A percentile compares a stretch with the other conserved stretches of the same genome.
Conservation (phyloP, 352 stramenopile species). For the Globisporangium cylindrosporum region DNA sequence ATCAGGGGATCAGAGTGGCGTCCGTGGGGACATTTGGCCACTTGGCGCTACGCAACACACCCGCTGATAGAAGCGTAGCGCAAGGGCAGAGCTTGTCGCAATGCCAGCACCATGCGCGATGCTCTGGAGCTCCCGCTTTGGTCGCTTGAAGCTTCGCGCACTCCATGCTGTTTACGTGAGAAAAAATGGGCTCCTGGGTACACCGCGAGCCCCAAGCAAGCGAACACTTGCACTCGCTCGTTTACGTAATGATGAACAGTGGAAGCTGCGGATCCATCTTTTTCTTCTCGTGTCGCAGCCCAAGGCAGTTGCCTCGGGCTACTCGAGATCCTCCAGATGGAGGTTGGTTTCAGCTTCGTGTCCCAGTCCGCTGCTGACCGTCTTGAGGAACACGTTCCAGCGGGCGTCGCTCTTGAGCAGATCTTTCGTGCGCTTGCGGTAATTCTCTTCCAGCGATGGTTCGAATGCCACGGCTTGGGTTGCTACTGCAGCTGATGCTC, state of each 20-base stretch:
- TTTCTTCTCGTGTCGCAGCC: slow-evolving; percentile 3
- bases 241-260: neutral
- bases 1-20: slow-evolving; percentile 1
- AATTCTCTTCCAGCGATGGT: neutral
- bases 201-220: neutral
- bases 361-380: slow-evolving; percentile 11
- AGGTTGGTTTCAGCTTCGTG: slow-evolving; percentile 8
- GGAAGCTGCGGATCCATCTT: neutral
- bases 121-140: neutral
- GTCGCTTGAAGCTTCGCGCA: neutral
- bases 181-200: neutral
- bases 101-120: neutral
- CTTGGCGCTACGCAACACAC: neutral
- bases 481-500: neutral
- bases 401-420: slow-evolving; percentile 32
- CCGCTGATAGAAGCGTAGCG: neutral
- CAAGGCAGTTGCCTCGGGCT: neutral
- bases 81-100: slow-evolving; percentile 5
- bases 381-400: slow-evolving; percentile 27
- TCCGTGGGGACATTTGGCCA: slow-evolving; percentile 1
- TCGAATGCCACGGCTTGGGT: slow-evolving; percentile 17
- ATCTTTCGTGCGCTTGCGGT: slow-evolving; percentile 7
- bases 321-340: slow-evolving; percentile 34
- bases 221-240: neutral
- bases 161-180: neutral